A percentile compares a stretch with the other conserved stretches of the same genome.
Conservation (phyloP, 805 yeast genomes). For the Lachancea mirantina region DNA sequence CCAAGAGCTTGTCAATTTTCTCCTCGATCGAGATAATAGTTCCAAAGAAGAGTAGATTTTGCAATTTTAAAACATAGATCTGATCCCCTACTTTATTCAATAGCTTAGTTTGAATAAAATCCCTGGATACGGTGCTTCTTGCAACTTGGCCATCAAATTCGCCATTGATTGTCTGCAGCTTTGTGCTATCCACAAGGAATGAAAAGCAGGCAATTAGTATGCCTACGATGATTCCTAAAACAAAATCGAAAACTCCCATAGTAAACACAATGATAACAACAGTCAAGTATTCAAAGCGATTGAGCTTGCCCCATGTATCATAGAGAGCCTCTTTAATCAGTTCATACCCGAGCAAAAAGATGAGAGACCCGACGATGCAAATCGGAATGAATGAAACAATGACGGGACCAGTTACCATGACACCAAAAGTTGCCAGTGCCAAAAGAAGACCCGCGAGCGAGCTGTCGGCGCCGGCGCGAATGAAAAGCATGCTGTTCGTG, state of each 20-base stretch:
- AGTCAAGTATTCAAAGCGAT: conserved; percentile 74
- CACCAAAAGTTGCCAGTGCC: conserved; percentile 69
- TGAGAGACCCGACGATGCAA: conserved; percentile 90
- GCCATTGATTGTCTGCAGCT: conserved; percentile 72
- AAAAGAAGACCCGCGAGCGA: conserved; percentile 84
- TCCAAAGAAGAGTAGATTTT: conserved; percentile 90
- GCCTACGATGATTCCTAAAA: conserved; percentile 85
- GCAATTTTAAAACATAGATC: conserved; percentile 76
- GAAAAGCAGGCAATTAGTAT: conserved; percentile 85
- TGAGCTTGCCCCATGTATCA: conserved; percentile 75
- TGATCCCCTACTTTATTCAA: conserved; percentile 82
- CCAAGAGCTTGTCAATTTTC: conserved; percentile 59
- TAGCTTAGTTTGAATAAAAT: conserved; percentile 81
- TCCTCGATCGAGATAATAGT: conserved; percentile 89
- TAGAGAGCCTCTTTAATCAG: conserved; percentile 75
- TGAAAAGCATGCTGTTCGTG: conserved; percentile 86
- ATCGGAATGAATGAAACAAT: conserved; percentile 93
- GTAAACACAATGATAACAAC: conserved; percentile 79
- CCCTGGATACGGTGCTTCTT: conserved; percentile 85
- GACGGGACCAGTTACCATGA: conserved; percentile 84
- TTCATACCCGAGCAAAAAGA: conserved; percentile 86
- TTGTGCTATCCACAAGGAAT: conserved; percentile 90
- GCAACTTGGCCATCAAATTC: conserved; percentile 84
- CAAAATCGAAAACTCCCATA: conserved; percentile 96
- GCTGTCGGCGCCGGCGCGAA: conserved; percentile 90